Evolutionary conservation across 2,329 filamentous ascomycete species (phyloP), one percentile per base, ranked within the genome.

Genomic region (Teratosphaeria pseudoeucalypti): DNA sequence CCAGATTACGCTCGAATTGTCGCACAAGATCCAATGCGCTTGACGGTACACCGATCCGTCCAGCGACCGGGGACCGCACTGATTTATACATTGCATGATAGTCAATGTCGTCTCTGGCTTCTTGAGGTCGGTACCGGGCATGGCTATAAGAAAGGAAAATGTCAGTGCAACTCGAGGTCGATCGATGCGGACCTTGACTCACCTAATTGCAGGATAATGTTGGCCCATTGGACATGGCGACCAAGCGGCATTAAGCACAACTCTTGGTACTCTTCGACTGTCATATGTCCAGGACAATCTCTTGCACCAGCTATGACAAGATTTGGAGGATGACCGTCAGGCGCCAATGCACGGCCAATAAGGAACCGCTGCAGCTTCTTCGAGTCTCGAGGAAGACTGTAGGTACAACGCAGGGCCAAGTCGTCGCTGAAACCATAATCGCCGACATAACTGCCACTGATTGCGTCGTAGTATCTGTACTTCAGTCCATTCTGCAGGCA

Each of bases 111-210:
- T 81, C 0, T 78, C 75, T 32, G 82, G 76, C 0, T 77, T 78
- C 34, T 81, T 82, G 61, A 88, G 82, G 62, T 87, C 87, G 2
- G 90, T 56, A 60, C 55, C 82, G 71, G 80, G 77, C 0, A 79
- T 77, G 0, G 75, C 81, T 3, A 39, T 12, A 12, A 39, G 37
- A 39, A 39, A 12, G 12, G 37, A 39, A 39, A 12, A 39, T 11
- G 10, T 39, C 37, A 39, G 37, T 32, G 29, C 29, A 32, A 7
- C 29, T 32, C 29, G 29, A 32, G 7, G 29, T 32, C 29, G 29
- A 32, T 32, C 29, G 29, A 32, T 32, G 29, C 7, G 4, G 29
- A 6, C 29, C 29, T 32, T 32, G 29, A 32, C 29, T 7, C 29
- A 7, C 29, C 29, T 32, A 84, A 65, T 61, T 84, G 81, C 0